Evolutionary conservation across 169 alveolate species (phyloP), one percentile per base, ranked within the genome.

Genomic region (Cryptosporidium sp.): DNA sequence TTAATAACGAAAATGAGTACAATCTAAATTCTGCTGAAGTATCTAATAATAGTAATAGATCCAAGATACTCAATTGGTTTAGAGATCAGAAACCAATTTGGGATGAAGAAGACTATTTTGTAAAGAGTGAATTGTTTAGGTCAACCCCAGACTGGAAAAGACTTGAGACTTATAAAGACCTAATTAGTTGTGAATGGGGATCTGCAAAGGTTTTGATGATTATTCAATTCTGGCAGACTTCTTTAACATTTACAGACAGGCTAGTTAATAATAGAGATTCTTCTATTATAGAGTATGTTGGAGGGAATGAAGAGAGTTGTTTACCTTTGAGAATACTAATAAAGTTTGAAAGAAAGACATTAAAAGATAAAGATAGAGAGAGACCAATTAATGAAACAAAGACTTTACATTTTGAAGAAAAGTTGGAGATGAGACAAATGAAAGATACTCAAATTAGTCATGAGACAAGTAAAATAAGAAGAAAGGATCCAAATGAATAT

Each of bases 71-170:
- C 6, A 35, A 62, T 9, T 80, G 89, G 89, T 80, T 61, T 62
- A 80, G 45, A 65, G 53, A 61, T 9, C 37, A 51, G 26, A 42
- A n/a, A 5, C 89, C 89, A 29, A 67, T 80, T 21, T 80, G 89
- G 89, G 65, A 60, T 26, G 73, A 65, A 31, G 65, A 33, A 31
- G 52, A 60, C 29, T 35, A 80, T 23, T 42, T 61, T n/a, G 67
- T 60, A 6, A 60, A 37, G 35, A 80, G 67, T 62, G 69, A 39
- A 12, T 37, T 80, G 16, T 80, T 80, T 48, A 80, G 56, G 39
- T 62, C 89, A 26, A 80, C 89, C 12, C 89, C 89, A 14, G 89
- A 80, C 70, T 80, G 73, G 89, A 80, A 51, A 48, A 65, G 26
- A 29, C 52, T 80, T 18, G 45, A 60, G 18, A 37, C 33, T 16